A percentile compares a stretch with the other conserved stretches of the same genome.
These are phyloP conservation scores for Phytophthora fragariae DNA, from an alignment of 352 stramenopile species.

Conservation along the genomic window DNA sequence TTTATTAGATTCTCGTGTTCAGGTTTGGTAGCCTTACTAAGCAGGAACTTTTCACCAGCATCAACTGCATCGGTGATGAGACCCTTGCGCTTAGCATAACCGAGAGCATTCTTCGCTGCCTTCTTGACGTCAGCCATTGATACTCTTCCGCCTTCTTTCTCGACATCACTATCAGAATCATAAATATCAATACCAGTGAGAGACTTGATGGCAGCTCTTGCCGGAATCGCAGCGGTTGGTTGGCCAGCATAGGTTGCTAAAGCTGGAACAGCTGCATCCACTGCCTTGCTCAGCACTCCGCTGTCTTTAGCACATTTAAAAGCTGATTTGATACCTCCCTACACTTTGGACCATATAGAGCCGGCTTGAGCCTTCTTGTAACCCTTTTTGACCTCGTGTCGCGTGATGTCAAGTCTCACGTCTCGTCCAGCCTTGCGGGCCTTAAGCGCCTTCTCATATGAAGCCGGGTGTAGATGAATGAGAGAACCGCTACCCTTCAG, in stretches of 20 bases:
- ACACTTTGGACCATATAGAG: background rate
- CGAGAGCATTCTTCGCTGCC: too few relatives aligned
- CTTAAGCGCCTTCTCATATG: background rate
- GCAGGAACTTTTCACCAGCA: background rate
- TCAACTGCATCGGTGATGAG: background rate
- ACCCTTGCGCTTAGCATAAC: background rate
- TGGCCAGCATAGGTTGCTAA: background rate
- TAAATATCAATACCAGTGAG: background rate
- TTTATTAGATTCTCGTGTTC: background rate
- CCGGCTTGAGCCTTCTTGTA: too few relatives aligned
- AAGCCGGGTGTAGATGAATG: background rate
- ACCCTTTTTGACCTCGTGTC: background rate
- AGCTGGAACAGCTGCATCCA: background rate
- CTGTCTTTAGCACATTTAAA: conserved; percentile 7
- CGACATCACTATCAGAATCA: background rate
- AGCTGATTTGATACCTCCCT: background rate
- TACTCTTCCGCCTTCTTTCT: background rate
- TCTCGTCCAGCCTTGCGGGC: background rate
- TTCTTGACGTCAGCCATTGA: background rate
- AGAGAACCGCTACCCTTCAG: background rate
- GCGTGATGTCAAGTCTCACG: too few relatives aligned
- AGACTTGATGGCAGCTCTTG: background rate
- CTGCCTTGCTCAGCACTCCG: background rate
- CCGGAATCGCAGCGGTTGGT: background rate
- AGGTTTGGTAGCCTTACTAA: background rate